phyloP scores from a whole-genome alignment of 768 basidiomycete genomes.

The Filobasidium wieringae region DNA sequence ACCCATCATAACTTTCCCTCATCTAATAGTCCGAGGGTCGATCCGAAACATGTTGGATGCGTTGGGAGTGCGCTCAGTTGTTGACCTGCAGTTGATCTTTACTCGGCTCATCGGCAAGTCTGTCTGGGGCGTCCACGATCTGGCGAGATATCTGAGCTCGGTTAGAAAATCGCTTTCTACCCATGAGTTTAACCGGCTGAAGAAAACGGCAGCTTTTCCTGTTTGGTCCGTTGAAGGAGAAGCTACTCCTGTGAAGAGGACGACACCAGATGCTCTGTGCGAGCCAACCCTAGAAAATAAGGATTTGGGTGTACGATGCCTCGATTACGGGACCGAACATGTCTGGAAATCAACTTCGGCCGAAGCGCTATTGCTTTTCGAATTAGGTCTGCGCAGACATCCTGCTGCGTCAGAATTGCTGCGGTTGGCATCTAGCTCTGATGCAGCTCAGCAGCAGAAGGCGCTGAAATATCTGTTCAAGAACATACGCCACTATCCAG shows the following conservation, averaged over 20 bases:
- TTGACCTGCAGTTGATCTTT: constrained; percentile 88
- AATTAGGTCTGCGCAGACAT: constrained; percentile 45
- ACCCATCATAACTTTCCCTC: constrained; percentile 61
- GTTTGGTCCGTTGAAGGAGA: constrained; percentile 17
- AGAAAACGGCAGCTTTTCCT: constrained; percentile 63
- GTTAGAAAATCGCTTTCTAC: constrained; percentile 55
- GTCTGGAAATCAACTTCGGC: constrained; percentile 76
- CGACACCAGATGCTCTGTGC: constrained; percentile 63
- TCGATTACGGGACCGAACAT: constrained; percentile 75
- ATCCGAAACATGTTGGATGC: constrained; percentile 54
- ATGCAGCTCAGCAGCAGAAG: constrained; percentile 45
- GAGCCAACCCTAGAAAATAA: constrained; percentile 68
- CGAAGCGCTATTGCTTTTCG: constrained; percentile 63
- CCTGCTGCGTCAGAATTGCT: constrained; percentile 60
- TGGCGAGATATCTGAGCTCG: constrained; percentile 75
- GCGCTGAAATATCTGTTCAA: constrained; percentile 76
- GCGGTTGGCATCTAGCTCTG: constrained; percentile 52
- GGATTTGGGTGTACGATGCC: constrained; percentile 60
- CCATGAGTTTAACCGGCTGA: constrained; percentile 50
- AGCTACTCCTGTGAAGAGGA: constrained; percentile 45
- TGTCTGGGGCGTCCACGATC: constrained; percentile 70
- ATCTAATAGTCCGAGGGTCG: constrained; percentile 51
- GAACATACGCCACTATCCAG: constrained; percentile 50
- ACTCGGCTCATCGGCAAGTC: constrained; percentile 46
- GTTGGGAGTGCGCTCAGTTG: constrained; percentile 78